phyloP scores from a whole-genome alignment of 148 eudicot species.

The Heliosperma pusillum region DNA sequence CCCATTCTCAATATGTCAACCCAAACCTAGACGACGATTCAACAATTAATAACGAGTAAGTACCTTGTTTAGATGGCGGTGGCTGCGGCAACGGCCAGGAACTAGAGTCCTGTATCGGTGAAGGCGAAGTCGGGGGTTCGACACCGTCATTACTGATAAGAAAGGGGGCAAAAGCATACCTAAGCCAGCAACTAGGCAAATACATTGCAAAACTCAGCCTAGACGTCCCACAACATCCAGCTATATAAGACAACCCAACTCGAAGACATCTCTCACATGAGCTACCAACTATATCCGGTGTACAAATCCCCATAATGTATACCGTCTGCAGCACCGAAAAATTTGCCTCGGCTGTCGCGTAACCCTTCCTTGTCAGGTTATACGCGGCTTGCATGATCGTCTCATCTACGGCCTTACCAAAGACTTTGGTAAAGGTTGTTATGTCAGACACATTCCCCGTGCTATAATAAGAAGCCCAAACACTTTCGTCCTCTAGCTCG shows the following conservation, averaged over 20 bases:
- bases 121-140: background rate
- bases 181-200: conserved; percentile 17
- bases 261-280: conserved; percentile 11
- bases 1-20: too few relatives aligned
- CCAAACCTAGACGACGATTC: too few relatives aligned
- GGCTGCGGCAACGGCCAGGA: too few relatives aligned
- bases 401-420: background rate
- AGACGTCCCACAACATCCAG: conserved; percentile 8
- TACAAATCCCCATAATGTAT: conserved; percentile 19
- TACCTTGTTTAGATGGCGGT: background rate
- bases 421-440: background rate
- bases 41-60: too few relatives aligned
- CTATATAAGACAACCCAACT: too few relatives aligned
- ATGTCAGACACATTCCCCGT: background rate
- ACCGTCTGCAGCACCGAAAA: background rate
- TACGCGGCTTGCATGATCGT: background rate
- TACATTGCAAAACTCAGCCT: background rate
- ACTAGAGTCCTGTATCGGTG: background rate
- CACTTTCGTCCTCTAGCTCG: background rate
- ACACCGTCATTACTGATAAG: background rate
- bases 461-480: background rate
- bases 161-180: conserved; percentile 1
- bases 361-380: background rate
- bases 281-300: conserved; percentile 6
- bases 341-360: background rate